Percentiles rank a stretch among this genome's conserved stretches.
These are phyloP conservation scores for Akebia trifoliata DNA, from an alignment of 164 flowering plant species.

Conservation along the genomic window DNA sequence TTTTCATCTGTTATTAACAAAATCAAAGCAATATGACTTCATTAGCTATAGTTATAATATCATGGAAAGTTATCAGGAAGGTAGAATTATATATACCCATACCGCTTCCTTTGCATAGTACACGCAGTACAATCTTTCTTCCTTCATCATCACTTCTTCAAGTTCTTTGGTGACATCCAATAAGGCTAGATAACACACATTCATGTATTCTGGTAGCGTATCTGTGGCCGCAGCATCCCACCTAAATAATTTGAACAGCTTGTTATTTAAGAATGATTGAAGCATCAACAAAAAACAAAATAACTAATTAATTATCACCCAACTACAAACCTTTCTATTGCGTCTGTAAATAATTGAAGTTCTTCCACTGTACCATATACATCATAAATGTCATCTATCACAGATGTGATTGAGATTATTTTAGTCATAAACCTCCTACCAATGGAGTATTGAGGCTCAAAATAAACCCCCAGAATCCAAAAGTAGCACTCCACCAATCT, in stretches of 20 bases:
- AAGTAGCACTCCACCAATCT: slow-evolving; percentile 38
- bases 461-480: slow-evolving; percentile 28
- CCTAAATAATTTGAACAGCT: no score
- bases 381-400: slow-evolving; percentile 26
- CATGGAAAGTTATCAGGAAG: no score
- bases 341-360: slow-evolving; percentile 19
- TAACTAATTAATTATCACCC: background rate
- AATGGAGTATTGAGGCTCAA: slow-evolving; percentile 17
- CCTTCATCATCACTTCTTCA: slow-evolving; percentile 19
- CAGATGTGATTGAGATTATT: slow-evolving; percentile 7
- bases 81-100: no score
- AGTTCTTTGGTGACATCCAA: slow-evolving; percentile 21
- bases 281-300: no score
- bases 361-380: slow-evolving; percentile 26
- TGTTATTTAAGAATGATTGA: no score
- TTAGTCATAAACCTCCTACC: slow-evolving; percentile 15
- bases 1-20: slow-evolving; percentile 3
- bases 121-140: slow-evolving; percentile 23
- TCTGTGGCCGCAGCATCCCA: slow-evolving; percentile 29
- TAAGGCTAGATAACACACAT: slow-evolving; percentile 18
- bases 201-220: slow-evolving; percentile 41
- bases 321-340: slow-evolving; percentile 20
- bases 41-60: no score
- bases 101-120: slow-evolving; percentile 29
- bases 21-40: no score